These are phyloP conservation scores for Quercus parvula DNA, from an alignment of 306 rosid genomes.

Conservation along the genomic window DNA sequence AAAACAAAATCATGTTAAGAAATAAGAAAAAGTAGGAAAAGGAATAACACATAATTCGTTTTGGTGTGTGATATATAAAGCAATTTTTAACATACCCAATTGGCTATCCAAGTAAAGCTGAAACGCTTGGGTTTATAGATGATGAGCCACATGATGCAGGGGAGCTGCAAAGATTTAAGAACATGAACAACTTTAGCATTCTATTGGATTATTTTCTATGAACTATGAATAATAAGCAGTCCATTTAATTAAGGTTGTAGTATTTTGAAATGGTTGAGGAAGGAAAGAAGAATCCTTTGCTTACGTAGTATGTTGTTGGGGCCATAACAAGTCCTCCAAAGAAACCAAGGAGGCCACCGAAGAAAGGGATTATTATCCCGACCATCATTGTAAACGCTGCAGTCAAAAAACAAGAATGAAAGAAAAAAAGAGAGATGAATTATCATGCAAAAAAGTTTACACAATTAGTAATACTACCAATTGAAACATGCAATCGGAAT, in stretches of 20 bases:
- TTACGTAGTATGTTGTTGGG: constrained; percentile 82
- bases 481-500: not conserved
- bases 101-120: constrained; percentile 56
- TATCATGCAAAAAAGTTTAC: not conserved
- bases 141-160: constrained; percentile 78
- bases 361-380: constrained; percentile 71
- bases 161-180: constrained; percentile 50
- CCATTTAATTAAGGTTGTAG: not conserved
- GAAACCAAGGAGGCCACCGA: constrained; percentile 82
- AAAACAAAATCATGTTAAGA: not conserved
- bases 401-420: not conserved
- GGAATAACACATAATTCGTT: not conserved
- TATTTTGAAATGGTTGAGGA: not conserved
- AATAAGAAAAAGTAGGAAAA: not conserved
- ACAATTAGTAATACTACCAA: no score
- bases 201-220: not conserved
- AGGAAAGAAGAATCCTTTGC: not conserved
- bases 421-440: not conserved
- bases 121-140: constrained; percentile 58
- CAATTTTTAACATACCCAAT: constrained; percentile 55
- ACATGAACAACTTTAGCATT: not conserved
- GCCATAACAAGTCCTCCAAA: constrained; percentile 89
- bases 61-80: not conserved
- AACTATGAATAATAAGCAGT: not conserved
- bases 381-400: constrained; percentile 59